Base-by-base conservation (phyloP, 1,284 basidiomycete species). In the Leccinum variabile region DNA sequence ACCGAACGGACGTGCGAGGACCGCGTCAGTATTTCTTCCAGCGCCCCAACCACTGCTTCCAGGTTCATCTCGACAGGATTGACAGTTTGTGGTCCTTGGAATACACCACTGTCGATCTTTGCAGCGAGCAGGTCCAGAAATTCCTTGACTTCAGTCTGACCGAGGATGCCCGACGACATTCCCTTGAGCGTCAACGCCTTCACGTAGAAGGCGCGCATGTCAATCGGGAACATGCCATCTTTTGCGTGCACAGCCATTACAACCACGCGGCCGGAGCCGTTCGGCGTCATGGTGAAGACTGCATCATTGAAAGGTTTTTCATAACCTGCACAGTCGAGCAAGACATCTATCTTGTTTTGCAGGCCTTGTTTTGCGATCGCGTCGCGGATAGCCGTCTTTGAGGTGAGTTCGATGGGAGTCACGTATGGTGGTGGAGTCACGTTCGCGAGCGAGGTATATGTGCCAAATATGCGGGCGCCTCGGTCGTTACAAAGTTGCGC, bases 251-350 rank as follows among this genome's bases (percentile, higher is more conserved):
- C 75, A 6, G 74, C 76, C 74, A 75, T 75, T 6, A 75, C 72
- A 54, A 75, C 69, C 10, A 70, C 76, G 13, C 76, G 74, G 0
- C 72, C 72, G 2, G 75, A 65, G 7, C 76, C 76, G 3, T 67
- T 53, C 0, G 73, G 69, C 1, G 65, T 77, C 76, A 75, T 77
- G 3, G 72, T 75, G 33, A 59, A 61, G 54, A 75, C 53, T 3
- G 74, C 76, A 7, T 77, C 74, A 52, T 77, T 77, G 60, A 75
- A 72, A 6, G 74, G 73, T 1, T 54, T 50, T 5, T 75, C 75
- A 5, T 76, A 77, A 3, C 74, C 74, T 6, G 74, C 74, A 11
- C 76, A 77, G 44, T 75, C 74, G 3, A 75, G 66, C 9, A 77
- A 22, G 56, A 75, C 75, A 14, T 77, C 74, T 0, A 75, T 65